Conservation (phyloP, 805 yeast genomes). For the Candida maesae region DNA sequence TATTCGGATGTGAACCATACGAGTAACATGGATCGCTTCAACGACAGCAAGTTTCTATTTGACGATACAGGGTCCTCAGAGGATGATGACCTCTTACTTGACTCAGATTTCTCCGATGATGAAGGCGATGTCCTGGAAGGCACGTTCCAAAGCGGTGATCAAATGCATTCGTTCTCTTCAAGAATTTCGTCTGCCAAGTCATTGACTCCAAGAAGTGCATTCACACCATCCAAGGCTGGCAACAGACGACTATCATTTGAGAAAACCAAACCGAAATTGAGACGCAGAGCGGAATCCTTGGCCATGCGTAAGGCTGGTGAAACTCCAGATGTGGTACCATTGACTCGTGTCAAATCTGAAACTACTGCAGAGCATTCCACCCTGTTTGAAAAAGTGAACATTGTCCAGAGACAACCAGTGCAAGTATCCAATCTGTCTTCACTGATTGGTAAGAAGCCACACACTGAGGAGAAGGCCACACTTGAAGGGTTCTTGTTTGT, state of each 20-base stretch:
- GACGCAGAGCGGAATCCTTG: constrained; percentile 18
- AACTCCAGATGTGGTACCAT: not conserved
- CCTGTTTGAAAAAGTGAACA: constrained; percentile 6
- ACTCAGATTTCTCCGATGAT: constrained; percentile 35
- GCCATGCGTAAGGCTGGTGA: constrained; percentile 1
- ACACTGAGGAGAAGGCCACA: constrained; percentile 32
- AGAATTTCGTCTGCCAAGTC: constrained; percentile 10
- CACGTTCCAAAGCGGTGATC: constrained; percentile 33
- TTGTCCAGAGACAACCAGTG: not conserved
- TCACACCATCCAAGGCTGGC: constrained; percentile 13
- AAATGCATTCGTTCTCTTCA: constrained; percentile 17
- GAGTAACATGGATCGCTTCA: constrained; percentile 12
- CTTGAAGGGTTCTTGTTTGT: constrained; percentile 41
- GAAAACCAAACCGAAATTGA: constrained; percentile 12
- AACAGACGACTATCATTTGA: constrained; percentile 24
- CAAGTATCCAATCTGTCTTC: constrained; percentile 37
- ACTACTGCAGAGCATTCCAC: not conserved
- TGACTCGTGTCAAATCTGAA: constrained; percentile 5
- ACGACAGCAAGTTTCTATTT: constrained; percentile 17
- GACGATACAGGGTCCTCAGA: constrained; percentile 28
- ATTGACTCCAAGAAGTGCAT: not conserved
- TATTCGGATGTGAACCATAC: constrained; percentile 24
- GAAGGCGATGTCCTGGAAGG: constrained; percentile 39
- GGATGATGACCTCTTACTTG: constrained; percentile 27
- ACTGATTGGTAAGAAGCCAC: constrained; percentile 37